Evolutionary conservation across 2,329 filamentous ascomycete genomes (phyloP), one percentile per base, ranked within the genome.

Genomic region (Paecilomyces sp.): DNA sequence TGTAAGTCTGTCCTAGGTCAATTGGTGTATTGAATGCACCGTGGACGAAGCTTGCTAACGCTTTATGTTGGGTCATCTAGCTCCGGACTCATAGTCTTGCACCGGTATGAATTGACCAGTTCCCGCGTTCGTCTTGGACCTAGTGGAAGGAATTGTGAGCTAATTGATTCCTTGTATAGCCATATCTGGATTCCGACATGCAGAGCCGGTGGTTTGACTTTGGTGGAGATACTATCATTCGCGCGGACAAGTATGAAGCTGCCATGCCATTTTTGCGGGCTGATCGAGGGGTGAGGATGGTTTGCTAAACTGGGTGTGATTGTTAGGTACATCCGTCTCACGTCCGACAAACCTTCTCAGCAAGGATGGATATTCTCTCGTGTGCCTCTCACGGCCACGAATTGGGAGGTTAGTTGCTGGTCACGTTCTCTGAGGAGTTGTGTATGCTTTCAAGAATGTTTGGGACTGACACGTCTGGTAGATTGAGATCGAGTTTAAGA

Each of bases 201-300:
- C 90, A 95, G 80, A 96, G 91, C 80, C 88, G 94, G 74, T 99
- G 94, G 93, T 99, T 93, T 79, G 94, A 99, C 80, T 99, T 95
- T 84, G 94, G 94, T 73, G 94, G 93, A 72, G 92, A 96, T 79
- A 91, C 93, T 50, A 88, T 99, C 69, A 84, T 97, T 70, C 82
- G 86, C 65, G 83, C 85, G 63, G 86, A 89, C 71, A 82, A 85
- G 79, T 82, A 73, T 61, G 63, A 59, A 12, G 52, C 54, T 54
- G 54, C 24, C 36, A 22, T 22, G 22, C 22, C 22, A 33, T 22
- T 11, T 41, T 36, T 2, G 31, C 41, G n/a, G 15, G 18, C 36
- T 54, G 25, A 28, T 28, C 25, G 25, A 34, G 36, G 28, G 51
- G 36, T 8, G 15, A 50, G 47, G 56, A 59, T 58, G 41, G 36